These are phyloP conservation scores for Andalucia godoyi DNA, from an alignment of 78 protist genomes.

Conservation along the genomic window DNA sequence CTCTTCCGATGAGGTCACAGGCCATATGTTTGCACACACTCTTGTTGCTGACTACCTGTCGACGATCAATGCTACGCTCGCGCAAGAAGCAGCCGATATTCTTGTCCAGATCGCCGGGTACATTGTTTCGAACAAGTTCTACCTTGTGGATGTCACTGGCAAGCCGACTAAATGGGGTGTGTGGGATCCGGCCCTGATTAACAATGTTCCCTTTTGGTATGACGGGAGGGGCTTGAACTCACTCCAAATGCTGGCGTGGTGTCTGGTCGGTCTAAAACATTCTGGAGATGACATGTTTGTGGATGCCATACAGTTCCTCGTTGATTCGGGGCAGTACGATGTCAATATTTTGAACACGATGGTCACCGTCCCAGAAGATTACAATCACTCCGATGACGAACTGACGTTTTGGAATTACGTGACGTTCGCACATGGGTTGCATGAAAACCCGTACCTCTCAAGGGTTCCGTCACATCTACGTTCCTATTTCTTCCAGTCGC, in stretches of 20 bases:
- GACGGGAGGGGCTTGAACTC: slow-evolving; percentile 7
- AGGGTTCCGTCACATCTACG: too few relatives aligned
- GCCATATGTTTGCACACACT: slow-evolving; percentile 4
- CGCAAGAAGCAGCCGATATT: not conserved
- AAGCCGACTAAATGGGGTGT: slow-evolving; percentile 14
- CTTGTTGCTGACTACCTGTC: not conserved
- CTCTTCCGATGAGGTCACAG: slow-evolving; percentile 1
- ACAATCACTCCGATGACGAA: slow-evolving; percentile 13
- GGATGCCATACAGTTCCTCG: not conserved
- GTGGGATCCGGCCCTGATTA: not conserved
- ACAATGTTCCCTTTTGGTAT: slow-evolving; percentile 1
- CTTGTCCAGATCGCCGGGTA: not conserved
- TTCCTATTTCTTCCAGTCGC: too few relatives aligned
- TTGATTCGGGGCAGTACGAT: not conserved
- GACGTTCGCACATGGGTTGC: too few relatives aligned
- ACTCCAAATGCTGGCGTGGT: slow-evolving; percentile 11
- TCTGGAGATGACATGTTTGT: not conserved
- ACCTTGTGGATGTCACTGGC: not conserved
- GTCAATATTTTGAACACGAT: slow-evolving; percentile 1
- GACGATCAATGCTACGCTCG: not conserved
- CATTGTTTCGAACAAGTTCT: not conserved
- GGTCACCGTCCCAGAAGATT: not conserved
- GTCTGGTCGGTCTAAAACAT: not conserved
- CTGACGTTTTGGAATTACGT: slow-evolving; percentile 2
- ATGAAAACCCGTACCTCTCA: too few relatives aligned